Conservation (phyloP, 164 flowering plant species). For the Liriodendron chinense region DNA sequence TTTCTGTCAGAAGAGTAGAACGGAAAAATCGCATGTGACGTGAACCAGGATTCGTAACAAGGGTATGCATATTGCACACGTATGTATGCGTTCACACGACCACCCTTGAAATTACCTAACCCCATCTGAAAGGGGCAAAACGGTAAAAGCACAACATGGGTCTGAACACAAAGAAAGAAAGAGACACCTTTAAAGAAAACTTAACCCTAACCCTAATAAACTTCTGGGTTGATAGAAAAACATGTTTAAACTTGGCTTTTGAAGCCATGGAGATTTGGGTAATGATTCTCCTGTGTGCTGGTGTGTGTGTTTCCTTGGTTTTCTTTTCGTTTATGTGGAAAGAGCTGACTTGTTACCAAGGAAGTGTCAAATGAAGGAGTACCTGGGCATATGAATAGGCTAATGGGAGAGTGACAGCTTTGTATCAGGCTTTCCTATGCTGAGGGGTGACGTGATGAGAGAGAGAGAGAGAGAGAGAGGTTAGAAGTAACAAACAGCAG, state of each 20-base stretch:
- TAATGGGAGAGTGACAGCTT: conserved; percentile 26
- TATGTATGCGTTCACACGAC: background rate
- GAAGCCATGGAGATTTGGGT: conserved; percentile 7
- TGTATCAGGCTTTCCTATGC: conserved; percentile 12
- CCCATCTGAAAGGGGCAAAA: conserved; percentile 2
- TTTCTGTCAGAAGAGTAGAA: conserved; percentile 21
- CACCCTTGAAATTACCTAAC: conserved; percentile 17
- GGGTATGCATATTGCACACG: conserved; percentile 5
- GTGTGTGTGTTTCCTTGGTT: background rate
- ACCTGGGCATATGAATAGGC: conserved; percentile 12
- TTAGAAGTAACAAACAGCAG: conserved; percentile 6
- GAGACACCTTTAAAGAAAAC: background rate
- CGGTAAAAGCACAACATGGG: background rate
- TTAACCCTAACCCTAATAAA: conserved; percentile 7
- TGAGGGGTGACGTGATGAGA: conserved; percentile 7
- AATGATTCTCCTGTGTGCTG: background rate
- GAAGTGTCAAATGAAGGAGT: conserved; percentile 25
- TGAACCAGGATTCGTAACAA: conserved; percentile 34
- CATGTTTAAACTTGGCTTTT: background rate
- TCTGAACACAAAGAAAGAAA: too few species aligned
- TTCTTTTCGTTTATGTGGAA: conserved; percentile 4
- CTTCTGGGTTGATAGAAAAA: background rate
- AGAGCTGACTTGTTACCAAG: conserved; percentile 24
- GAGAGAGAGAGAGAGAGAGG: conserved; percentile 9
- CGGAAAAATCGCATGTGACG: conserved; percentile 23